Conservation (phyloP, 371 early-diverging fungal species). For the Syncephalastrum sp. region DNA sequence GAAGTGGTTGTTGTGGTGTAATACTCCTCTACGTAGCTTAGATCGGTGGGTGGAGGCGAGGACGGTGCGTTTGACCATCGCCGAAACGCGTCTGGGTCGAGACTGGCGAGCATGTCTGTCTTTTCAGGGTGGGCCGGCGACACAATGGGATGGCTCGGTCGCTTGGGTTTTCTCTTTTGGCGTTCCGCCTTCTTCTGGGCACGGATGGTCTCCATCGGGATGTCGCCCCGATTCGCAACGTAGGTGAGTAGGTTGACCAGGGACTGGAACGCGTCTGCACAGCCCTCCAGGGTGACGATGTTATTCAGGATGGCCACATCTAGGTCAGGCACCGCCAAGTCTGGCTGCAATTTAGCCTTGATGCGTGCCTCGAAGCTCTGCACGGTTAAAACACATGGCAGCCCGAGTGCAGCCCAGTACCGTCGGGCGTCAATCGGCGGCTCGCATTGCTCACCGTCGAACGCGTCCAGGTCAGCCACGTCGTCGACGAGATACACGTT, state of each 20-base stretch:
- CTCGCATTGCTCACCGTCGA: slow-evolving; percentile 9
- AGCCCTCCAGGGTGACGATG: slow-evolving; percentile 65
- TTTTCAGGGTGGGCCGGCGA: slow-evolving; percentile 2
- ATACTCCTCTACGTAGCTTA: slow-evolving; percentile 57
- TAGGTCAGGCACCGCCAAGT: slow-evolving; percentile 16
- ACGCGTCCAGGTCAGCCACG: slow-evolving; percentile 20
- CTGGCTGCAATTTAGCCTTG: slow-evolving; percentile 35
- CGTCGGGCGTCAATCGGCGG: slow-evolving; percentile 22
- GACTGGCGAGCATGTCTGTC: slow-evolving; percentile 44
- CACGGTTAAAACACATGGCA: slow-evolving; percentile 31
- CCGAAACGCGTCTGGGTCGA: slow-evolving; percentile 64
- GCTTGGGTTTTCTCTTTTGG: not conserved
- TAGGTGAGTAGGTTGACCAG: slow-evolving; percentile 54
- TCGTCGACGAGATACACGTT: slow-evolving; percentile 48
- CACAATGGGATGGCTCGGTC: not conserved
- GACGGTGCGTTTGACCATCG: not conserved
- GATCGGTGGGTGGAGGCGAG: slow-evolving; percentile 8
- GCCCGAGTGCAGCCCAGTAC: slow-evolving; percentile 44
- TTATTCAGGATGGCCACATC: slow-evolving; percentile 58
- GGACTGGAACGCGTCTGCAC: slow-evolving; percentile 76
- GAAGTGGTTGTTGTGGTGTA: slow-evolving; percentile 14
- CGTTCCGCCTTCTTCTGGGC: not conserved
- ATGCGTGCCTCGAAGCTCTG: slow-evolving; percentile 43
- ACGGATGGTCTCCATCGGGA: not conserved
- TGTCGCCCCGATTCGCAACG: slow-evolving; percentile 33